Evolutionary conservation across 2,329 filamentous ascomycete genomes (phyloP), one percentile per base, ranked within the genome.

Genomic region (Colletotrichum sp.): DNA sequence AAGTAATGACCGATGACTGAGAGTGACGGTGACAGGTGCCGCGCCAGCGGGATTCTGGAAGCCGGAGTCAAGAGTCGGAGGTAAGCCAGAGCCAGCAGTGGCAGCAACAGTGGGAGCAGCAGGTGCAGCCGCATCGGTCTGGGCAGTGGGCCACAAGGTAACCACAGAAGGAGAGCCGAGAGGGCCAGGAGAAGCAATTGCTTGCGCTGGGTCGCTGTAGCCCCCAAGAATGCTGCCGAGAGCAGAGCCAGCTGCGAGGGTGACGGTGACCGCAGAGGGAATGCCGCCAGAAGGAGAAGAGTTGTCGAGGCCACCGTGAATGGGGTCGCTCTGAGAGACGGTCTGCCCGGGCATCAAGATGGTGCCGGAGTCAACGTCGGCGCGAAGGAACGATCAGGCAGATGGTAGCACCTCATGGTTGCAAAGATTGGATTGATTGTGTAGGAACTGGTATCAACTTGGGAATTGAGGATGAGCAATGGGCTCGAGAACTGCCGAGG

Each of bases 101-200:
- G 27, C 27, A 22, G 9, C 39, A 9, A 44, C 44, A n/a, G 22
- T n/a, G 22, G 30, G 39, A 29, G 36, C 57, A 15, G 71, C 44
- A 34, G 16, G 16, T n/a, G 16, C 59, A 29, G 36, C 36, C 5
- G 44, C 29, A 12, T 49, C 27, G 12, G 32, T 34, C 12, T 30
- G 57, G 16, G 39, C 6, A 5, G 55, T 49, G 8, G 72, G 72
- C 72, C 72, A 75, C 29, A 76, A 63, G 25, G 73, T 76, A 6
- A 73, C 55, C 16, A 69, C 70, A 34, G 64, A 64, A 22, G 63
- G 63, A 13, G 63, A 34, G 44, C 32, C 36, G 16, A 44, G 19
- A 15, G 63, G 27, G 6, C 25, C 70, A 30, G 73, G 29, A n/a
- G 66, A 16, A n/a, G 34, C 52, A 68, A 34, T 32, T 22, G 36